A percentile compares a stretch with the other conserved stretches of the same genome.
phyloP scores from a whole-genome alignment of 1,284 basidiomycete genomes.

The Ustilago xerochloae region DNA sequence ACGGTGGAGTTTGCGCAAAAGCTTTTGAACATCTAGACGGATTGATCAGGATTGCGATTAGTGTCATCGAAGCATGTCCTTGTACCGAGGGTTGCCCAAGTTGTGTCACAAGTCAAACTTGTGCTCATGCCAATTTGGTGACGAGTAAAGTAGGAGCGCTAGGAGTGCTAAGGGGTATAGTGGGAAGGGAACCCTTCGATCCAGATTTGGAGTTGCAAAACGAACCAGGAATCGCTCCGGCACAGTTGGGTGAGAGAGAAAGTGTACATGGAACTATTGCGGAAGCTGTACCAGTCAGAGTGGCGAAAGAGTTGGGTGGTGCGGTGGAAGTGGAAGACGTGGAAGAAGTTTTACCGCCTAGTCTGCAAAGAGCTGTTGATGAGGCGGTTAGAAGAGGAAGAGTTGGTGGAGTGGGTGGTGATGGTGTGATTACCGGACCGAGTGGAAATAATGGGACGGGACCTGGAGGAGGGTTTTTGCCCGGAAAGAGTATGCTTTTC shows the following conservation, averaged over 20 bases:
- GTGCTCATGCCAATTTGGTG: conserved; percentile 57
- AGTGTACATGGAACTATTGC: conserved; percentile 38
- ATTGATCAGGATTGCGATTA: conserved; percentile 76
- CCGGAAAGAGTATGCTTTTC: conserved; percentile 45
- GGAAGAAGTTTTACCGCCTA: conserved; percentile 45
- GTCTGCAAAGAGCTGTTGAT: conserved; percentile 27
- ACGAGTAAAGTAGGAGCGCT: conserved; percentile 64
- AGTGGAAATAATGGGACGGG: conserved; percentile 26
- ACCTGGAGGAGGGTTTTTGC: conserved; percentile 38
- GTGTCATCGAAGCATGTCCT: conserved; percentile 76
- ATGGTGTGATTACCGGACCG: neutral
- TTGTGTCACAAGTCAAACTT: conserved; percentile 72
- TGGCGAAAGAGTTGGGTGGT: conserved; percentile 32
- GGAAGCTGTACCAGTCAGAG: conserved; percentile 46
- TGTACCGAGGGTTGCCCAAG: conserved; percentile 79
- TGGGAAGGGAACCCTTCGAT: conserved; percentile 61
- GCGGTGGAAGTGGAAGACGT: conserved; percentile 45
- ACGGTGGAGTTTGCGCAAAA: conserved; percentile 79
- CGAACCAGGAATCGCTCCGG: conserved; percentile 50
- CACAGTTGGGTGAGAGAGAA: conserved; percentile 30
- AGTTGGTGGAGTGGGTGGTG: conserved; percentile 9
- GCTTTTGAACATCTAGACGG: conserved; percentile 83
- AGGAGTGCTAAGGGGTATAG: conserved; percentile 62
- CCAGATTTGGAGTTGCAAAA: conserved; percentile 51
- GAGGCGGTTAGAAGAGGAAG: conserved; percentile 25